These are phyloP conservation scores for Tetrastigma voinierianum DNA, from an alignment of 164 flowering plant species.

Conservation along the genomic window DNA sequence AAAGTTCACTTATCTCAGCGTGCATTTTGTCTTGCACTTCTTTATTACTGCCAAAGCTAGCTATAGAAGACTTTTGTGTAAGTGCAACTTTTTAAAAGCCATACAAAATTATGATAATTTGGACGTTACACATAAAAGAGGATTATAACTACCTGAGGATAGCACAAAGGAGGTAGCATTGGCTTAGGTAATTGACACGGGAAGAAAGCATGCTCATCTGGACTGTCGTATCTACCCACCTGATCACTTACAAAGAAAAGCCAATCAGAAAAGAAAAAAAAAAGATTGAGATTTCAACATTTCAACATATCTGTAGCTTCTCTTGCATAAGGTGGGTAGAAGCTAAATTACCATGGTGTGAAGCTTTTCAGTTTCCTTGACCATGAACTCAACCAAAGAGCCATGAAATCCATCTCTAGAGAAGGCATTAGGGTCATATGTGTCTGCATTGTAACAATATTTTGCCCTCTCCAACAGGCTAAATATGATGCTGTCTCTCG, in stretches of 20 bases:
- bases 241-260: conserved; percentile 14
- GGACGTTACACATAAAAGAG: too few species aligned
- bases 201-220: conserved; percentile 75
- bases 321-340: not conserved
- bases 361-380: conserved; percentile 62
- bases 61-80: too few species aligned
- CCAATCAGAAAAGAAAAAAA: not conserved
- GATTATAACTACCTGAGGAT: conserved; percentile 48
- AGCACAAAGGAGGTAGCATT: conserved; percentile 54
- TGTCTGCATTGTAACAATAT: not conserved
- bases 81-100: too few species aligned
- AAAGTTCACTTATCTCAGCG: too few species aligned
- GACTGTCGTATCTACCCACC: conserved; percentile 69
- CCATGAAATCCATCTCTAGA: conserved; percentile 44
- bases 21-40: too few species aligned
- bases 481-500: conserved; percentile 60
- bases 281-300: too few species aligned
- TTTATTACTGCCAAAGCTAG: too few species aligned
- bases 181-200: conserved; percentile 55
- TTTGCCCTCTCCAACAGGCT: conserved; percentile 52
- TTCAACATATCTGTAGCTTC: not conserved
- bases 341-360: conserved; percentile 45
- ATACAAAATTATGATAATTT: too few species aligned
- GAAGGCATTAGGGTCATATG: conserved; percentile 49
- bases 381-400: conserved; percentile 58